phyloP scores from a whole-genome alignment of 2,329 filamentous ascomycete genomes.

The Helotiales sp. region DNA sequence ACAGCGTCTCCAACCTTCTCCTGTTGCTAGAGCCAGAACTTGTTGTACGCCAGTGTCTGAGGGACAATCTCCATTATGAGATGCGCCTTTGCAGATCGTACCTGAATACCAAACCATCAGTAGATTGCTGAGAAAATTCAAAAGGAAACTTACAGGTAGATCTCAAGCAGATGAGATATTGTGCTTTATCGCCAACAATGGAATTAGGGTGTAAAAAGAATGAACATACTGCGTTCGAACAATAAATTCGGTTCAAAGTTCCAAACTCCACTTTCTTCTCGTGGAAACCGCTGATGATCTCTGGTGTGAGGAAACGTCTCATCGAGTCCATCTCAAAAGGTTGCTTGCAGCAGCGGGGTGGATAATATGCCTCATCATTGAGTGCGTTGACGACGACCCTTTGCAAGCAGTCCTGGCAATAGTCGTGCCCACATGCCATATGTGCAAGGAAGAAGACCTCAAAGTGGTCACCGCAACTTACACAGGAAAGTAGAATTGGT shows the following conservation, averaged over 20 bases:
- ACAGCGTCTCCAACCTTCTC: slow-evolving; percentile 52
- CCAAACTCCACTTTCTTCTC: slow-evolving; percentile 48
- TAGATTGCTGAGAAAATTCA: too few relatives aligned
- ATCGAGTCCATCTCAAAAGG: slow-evolving; percentile 7
- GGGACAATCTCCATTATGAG: slow-evolving; percentile 48
- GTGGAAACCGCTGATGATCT: slow-evolving; percentile 35
- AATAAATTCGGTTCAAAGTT: slow-evolving; percentile 50
- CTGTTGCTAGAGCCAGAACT: slow-evolving; percentile 38
- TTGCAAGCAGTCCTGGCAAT: slow-evolving; percentile 8
- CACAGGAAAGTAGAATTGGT: neutral
- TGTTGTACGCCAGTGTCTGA: slow-evolving; percentile 37
- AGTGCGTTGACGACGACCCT: slow-evolving; percentile 6
- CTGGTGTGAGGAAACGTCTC: slow-evolving; percentile 1
- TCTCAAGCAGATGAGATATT: slow-evolving; percentile 42
- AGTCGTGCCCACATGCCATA: slow-evolving; percentile 2
- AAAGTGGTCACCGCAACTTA: neutral
- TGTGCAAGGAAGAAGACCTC: neutral
- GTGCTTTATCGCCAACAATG: slow-evolving; percentile 34
- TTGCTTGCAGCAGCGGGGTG: slow-evolving; percentile 12
- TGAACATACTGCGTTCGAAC: slow-evolving; percentile 43
- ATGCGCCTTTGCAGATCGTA: slow-evolving; percentile 1
- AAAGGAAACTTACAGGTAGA: slow-evolving; percentile 54
- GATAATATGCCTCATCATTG: slow-evolving; percentile 7
- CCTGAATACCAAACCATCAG: too few relatives aligned
- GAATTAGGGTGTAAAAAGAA: slow-evolving; percentile 42